phyloP scores from a whole-genome alignment of 2,329 filamentous ascomycete species.

The Colletotrichum cereale region DNA sequence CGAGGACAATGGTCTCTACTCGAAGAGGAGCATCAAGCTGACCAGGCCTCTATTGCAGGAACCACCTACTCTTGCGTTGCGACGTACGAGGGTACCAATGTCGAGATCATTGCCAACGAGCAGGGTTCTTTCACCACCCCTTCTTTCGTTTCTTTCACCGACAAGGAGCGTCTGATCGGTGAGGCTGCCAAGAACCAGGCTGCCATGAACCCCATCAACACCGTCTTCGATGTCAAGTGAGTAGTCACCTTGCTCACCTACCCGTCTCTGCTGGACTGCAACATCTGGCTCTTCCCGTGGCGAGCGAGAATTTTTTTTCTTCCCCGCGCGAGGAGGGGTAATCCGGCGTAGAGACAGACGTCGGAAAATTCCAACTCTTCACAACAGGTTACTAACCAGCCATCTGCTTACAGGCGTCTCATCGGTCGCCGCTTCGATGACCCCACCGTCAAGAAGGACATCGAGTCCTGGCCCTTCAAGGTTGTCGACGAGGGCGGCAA shows the following conservation, averaged over 20 bases:
- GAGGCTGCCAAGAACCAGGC: slow-evolving; percentile 99
- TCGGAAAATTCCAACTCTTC: slow-evolving; percentile 3
- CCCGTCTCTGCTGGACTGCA: background rate
- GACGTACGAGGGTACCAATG: slow-evolving; percentile 99
- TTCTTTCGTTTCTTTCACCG: slow-evolving; percentile 98
- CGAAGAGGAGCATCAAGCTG: slow-evolving; percentile 38
- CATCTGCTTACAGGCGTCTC: slow-evolving; percentile 77
- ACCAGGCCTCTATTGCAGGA: slow-evolving; percentile 66
- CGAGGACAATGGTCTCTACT: background rate
- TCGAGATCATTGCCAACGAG: slow-evolving; percentile 99
- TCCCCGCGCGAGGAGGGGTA: slow-evolving; percentile 37
- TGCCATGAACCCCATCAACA: slow-evolving; percentile 98
- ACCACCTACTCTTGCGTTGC: slow-evolving; percentile 99
- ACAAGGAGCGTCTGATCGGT: slow-evolving; percentile 98
- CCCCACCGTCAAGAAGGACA: slow-evolving; percentile 97
- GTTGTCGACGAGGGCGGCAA: slow-evolving; percentile 89
- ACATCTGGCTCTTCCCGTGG: background rate
- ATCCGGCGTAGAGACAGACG: background rate
- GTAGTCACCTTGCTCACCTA: slow-evolving; percentile 58
- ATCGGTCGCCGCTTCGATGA: slow-evolving; percentile 97
- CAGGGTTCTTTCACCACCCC: slow-evolving; percentile 99
- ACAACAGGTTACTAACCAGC: slow-evolving; percentile 32
- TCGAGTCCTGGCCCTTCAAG: slow-evolving; percentile 99
- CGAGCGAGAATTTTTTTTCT: slow-evolving; percentile 15
- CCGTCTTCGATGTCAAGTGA: slow-evolving; percentile 99